Evolutionary conservation across 1,139 yeast genomes (phyloP).

Genomic region (Lipomyces yarrowii): DNA sequence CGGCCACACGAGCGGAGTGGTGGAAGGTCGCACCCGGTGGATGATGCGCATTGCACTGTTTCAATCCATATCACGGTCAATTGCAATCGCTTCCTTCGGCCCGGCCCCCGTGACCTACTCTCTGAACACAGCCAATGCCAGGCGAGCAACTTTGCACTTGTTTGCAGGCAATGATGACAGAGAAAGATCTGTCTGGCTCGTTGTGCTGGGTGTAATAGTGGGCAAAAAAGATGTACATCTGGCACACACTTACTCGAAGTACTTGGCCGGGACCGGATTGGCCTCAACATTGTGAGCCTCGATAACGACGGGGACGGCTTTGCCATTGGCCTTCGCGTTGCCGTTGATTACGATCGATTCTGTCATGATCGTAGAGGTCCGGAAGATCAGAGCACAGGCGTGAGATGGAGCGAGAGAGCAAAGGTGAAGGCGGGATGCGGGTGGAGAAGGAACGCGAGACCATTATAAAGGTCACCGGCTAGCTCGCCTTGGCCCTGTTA

Average conservation of each 20-base stretch:
- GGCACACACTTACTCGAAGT: constrained; percentile 54
- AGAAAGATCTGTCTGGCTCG: no score
- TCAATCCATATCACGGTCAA: no score
- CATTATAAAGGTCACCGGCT: no score
- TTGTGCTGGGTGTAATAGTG: background rate
- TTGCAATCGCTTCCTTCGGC: background rate
- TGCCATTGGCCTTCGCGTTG: background rate
- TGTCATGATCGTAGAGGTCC: constrained; percentile 4
- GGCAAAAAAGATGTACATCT: constrained; percentile 53
- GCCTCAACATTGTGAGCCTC: constrained; percentile 73
- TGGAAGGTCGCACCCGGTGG: no score
- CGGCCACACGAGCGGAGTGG: background rate
- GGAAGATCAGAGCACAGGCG: background rate
- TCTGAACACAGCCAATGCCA: no score
- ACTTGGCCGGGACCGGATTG: constrained; percentile 72
- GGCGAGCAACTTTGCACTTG: no score
- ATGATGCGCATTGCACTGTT: no score
- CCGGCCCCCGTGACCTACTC: no score
- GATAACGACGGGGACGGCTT: constrained; percentile 56
- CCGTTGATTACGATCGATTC: constrained; percentile 4
- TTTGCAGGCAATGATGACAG: no score
- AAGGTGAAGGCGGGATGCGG: background rate
- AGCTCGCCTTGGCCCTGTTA: background rate
- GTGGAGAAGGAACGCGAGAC: background rate
- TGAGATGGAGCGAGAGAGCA: background rate